Base-by-base conservation (phyloP, 1,139 yeast species). In the Geotrichum carabidarum region DNA sequence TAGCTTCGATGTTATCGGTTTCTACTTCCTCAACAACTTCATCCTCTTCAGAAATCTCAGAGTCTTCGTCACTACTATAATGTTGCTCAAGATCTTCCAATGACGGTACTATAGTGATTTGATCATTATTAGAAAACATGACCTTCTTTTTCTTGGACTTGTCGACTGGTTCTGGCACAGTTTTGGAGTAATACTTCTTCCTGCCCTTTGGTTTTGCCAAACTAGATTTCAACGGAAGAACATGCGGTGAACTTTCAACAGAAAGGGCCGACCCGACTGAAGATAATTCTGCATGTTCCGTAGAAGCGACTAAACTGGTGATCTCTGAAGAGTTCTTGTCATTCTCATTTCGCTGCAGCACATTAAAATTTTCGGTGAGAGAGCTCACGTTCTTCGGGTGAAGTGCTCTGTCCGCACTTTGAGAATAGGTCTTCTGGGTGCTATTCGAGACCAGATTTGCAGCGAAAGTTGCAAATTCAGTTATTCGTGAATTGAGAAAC, bases 221-320 rank as follows among this genome's bases (percentile, higher is more conserved):
- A 48, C 60, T 58, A 11, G 62, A 60, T 48, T 60, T 60, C 14
- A 58, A 56, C n/a, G 61, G 62, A 8, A 32, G 53, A 14, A 8
- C 15, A 12, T 22, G 30, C 1, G 48, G 42, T 3, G 51, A 47
- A 9, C 15, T 12, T 12, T 22, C 27, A 15, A 6, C 30, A 8
- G 30, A 27, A 9, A 11, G 30, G 14, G 44, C 14, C 8, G 44
- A 41, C 2, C 27, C 14, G 18, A 7, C 30, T 14, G 32, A 8
- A 14, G 44, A 14, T 27, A 11, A 30, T 41, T 18, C 27, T 41
- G 44, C 18, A 18, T 17, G 27, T 7, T 18, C 18, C 5, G 30
- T 7, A 12, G 18, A 27, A 15, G 30, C 14, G 30, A n/a, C 18
- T 15, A n/a, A 14, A 9, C 22, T 17, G 38, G n/a, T 6, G 7